A percentile compares a stretch with the other conserved stretches of the same genome.
Evolutionary conservation across 108 stramenopile species (phyloP).

Genomic region (Stephanodiscus triporus): DNA sequence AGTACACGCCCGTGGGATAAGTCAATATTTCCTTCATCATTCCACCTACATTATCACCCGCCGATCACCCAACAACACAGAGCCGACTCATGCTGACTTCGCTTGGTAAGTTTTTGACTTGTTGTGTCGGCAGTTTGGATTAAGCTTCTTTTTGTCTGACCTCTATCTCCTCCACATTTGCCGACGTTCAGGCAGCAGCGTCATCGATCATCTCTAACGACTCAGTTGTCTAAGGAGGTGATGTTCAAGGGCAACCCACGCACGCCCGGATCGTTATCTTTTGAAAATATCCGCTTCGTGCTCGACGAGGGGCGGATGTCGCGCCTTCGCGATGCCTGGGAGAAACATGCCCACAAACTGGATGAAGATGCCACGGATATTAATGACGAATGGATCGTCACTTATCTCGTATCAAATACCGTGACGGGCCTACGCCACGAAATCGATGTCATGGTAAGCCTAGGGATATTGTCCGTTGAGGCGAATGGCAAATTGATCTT

Average conservation of each 20-base stretch:
- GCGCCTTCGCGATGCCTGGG: slow-evolving; percentile 17
- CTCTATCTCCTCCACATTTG: neutral
- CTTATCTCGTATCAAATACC: slow-evolving; percentile 54
- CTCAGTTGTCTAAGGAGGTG: slow-evolving; percentile 40
- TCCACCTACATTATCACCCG: neutral
- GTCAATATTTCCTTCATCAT: neutral
- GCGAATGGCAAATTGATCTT: slow-evolving; percentile 43
- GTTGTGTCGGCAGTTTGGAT: neutral
- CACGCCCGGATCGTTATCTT: slow-evolving; percentile 53
- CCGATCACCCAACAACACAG: slow-evolving; percentile 6
- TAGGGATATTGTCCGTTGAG: slow-evolving; percentile 55
- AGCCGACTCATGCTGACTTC: slow-evolving; percentile 73
- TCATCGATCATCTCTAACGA: slow-evolving; percentile 51
- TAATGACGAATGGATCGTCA: slow-evolving; percentile 51
- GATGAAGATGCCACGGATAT: slow-evolving; percentile 5
- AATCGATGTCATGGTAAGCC: slow-evolving; percentile 53
- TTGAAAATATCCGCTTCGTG: slow-evolving; percentile 68
- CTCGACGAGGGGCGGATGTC: slow-evolving; percentile 37
- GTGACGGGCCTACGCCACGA: slow-evolving; percentile 73
- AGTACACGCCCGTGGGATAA: neutral
- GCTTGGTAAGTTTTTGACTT: slow-evolving; percentile 59
- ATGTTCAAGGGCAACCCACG: slow-evolving; percentile 67
- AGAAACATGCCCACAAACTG: slow-evolving; percentile 4
- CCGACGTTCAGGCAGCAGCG: slow-evolving; percentile 59
- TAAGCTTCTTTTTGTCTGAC: neutral